phyloP scores from a whole-genome alignment of 495 filamentous ascomycete species.

The Margaritispora aquatica region DNA sequence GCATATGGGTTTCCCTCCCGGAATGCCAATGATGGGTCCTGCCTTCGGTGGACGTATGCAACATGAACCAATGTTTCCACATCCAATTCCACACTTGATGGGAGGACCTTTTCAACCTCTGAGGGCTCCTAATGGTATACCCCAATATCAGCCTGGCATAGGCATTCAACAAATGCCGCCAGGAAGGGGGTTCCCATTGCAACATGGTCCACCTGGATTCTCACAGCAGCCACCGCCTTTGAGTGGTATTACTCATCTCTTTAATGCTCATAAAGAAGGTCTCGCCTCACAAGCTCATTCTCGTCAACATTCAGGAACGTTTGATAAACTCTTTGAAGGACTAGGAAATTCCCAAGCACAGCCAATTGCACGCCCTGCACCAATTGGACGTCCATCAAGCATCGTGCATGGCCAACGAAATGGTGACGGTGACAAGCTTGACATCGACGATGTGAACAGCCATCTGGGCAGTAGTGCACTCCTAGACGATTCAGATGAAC shows the following conservation, averaged over 20 bases:
- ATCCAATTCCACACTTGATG: conserved; percentile 32
- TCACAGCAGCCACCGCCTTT: conserved; percentile 33
- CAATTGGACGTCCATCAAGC: conserved; percentile 84
- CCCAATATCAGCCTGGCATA: conserved; percentile 46
- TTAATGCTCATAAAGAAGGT: conserved; percentile 19
- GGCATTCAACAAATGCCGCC: conserved; percentile 53
- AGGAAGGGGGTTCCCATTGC: conserved; percentile 58
- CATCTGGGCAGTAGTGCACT: conserved; percentile 92
- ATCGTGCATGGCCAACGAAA: conserved; percentile 47
- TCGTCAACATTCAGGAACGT: conserved; percentile 53
- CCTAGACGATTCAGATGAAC: conserved; percentile 71
- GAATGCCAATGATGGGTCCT: conserved; percentile 43
- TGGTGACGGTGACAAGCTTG: conserved; percentile 25
- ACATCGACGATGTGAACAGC: conserved; percentile 68
- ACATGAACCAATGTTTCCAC: conserved; percentile 50
- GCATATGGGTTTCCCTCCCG: conserved; percentile 47
- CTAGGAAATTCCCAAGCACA: conserved; percentile 37
- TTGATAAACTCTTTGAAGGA: conserved; percentile 42
- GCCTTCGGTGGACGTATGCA: conserved; percentile 38
- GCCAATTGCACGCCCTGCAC: conserved; percentile 72
- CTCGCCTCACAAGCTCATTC: conserved; percentile 47
- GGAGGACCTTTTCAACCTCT: conserved; percentile 49
- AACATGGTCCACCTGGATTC: conserved; percentile 51
- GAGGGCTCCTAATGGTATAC: conserved; percentile 49
- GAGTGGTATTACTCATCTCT: conserved; percentile 17